Percentiles rank a stretch among this genome's conserved stretches.
phyloP scores from a whole-genome alignment of 2,329 filamentous ascomycete genomes.

The Scorias spongiosa region DNA sequence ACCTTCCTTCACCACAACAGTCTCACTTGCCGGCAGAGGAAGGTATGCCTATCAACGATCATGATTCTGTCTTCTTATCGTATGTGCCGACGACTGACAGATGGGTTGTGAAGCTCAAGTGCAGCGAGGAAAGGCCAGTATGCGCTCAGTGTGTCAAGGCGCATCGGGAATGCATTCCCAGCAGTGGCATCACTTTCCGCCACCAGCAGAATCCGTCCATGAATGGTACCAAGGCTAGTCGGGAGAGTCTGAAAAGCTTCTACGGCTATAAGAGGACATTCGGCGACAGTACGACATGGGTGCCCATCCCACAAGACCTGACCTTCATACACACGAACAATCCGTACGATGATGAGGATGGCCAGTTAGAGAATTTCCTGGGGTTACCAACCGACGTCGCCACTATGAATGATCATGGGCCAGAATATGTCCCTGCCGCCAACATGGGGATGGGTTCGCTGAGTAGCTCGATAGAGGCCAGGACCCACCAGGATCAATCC shows the following conservation, averaged over 20 bases:
- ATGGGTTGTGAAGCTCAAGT: slow-evolving; percentile 39
- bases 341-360: slow-evolving; percentile 38
- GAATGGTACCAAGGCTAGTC: slow-evolving; percentile 35
- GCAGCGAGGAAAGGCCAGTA: slow-evolving; percentile 45
- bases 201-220: slow-evolving; percentile 57
- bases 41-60: slow-evolving; percentile 10
- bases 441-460: not conserved
- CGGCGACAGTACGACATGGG: slow-evolving; percentile 43
- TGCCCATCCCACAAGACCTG: slow-evolving; percentile 45
- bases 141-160: slow-evolving; percentile 48
- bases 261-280: slow-evolving; percentile 55
- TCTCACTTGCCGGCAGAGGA: slow-evolving; percentile 20
- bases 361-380: slow-evolving; percentile 2
- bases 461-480: not conserved
- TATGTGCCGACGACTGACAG: not conserved
- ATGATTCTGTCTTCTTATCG: not conserved
- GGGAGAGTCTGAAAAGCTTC: slow-evolving; percentile 40
- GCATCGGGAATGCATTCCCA: slow-evolving; percentile 43
- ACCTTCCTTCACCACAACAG: slow-evolving; percentile 13
- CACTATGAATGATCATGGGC: not conserved
- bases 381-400: not conserved
- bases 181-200: slow-evolving; percentile 49
- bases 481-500: not conserved
- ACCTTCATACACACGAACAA: slow-evolving; percentile 48
- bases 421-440: not conserved